A percentile compares a stretch with the other conserved stretches of the same genome.
These are phyloP conservation scores for Hypsizygus marmoreus DNA, from an alignment of 768 basidiomycete species.

Conservation along the genomic window DNA sequence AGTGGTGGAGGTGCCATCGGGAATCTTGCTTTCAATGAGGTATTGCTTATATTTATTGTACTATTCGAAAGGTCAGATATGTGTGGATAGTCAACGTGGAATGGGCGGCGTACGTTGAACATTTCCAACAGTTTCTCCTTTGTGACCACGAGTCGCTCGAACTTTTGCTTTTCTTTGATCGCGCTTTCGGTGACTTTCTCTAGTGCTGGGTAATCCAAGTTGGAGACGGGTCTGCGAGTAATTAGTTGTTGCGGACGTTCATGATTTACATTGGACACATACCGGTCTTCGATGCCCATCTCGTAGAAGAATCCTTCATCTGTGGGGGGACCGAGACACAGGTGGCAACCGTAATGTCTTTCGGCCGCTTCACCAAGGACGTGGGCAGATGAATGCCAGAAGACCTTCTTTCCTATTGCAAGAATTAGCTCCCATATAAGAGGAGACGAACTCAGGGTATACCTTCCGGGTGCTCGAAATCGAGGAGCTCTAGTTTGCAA, in stretches of 20 bases:
- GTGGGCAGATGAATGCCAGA: constrained; percentile 99
- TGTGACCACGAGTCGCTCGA: constrained; percentile 89
- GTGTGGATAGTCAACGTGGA: neutral
- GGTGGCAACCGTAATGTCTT: constrained; percentile 94
- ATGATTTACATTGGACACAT: constrained; percentile 4
- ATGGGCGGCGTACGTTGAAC: constrained; percentile 70
- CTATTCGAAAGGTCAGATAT: constrained; percentile 42
- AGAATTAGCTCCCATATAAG: neutral
- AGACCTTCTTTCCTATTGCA: constrained; percentile 84
- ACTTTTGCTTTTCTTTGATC: constrained; percentile 96
- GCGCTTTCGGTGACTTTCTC: constrained; percentile 88
- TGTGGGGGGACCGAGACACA: constrained; percentile 95
- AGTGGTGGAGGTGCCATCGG: constrained; percentile 94
- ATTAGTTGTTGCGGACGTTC: neutral
- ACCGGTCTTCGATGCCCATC: constrained; percentile 89
- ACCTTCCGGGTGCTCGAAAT: constrained; percentile 94
- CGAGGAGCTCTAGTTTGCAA: constrained; percentile 79
- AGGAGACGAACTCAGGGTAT: neutral
- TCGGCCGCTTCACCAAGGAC: constrained; percentile 97
- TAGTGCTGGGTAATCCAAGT: constrained; percentile 82
- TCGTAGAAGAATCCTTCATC: constrained; percentile 99
- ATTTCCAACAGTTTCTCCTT: constrained; percentile 97
- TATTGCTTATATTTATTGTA: constrained; percentile 99
- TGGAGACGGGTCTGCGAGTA: constrained; percentile 63
- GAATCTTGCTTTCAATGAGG: constrained; percentile 92